Percentiles rank a stretch among this genome's conserved stretches.
These are phyloP conservation scores for Dispira simplex DNA, from an alignment of 192 early-diverging fungal species.

Conservation along the genomic window DNA sequence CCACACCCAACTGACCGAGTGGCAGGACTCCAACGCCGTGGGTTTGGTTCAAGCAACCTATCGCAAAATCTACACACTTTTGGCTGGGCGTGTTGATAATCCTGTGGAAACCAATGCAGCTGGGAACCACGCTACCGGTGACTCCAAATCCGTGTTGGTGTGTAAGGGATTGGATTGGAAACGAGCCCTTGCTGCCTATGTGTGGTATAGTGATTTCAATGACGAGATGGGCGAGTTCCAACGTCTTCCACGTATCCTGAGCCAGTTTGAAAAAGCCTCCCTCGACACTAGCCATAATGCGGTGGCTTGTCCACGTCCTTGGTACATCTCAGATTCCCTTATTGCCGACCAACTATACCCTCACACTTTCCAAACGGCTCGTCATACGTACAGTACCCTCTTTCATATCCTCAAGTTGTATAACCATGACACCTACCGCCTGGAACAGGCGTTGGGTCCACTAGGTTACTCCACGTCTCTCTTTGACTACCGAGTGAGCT, in stretches of 20 bases:
- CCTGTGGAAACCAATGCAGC: constrained; percentile 12
- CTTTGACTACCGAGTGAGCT: constrained; percentile 51
- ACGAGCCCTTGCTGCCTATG: constrained; percentile 36
- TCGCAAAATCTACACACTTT: constrained; percentile 37
- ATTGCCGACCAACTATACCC: too few species aligned
- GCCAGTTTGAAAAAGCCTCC: constrained; percentile 17
- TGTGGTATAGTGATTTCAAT: constrained; percentile 39
- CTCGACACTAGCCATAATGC: constrained; percentile 7
- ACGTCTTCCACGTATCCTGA: background rate
- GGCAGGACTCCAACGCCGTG: constrained; percentile 12
- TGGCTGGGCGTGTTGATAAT: constrained; percentile 30
- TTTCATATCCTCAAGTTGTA: constrained; percentile 62
- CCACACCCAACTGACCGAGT: constrained; percentile 24
- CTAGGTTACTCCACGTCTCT: constrained; percentile 33
- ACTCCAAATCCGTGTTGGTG: too few species aligned
- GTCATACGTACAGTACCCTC: constrained; percentile 39
- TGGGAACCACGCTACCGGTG: background rate
- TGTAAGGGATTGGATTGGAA: constrained; percentile 45
- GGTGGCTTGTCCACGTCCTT: constrained; percentile 15
- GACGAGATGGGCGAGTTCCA: constrained; percentile 11
- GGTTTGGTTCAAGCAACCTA: constrained; percentile 17
- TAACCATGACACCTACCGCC: constrained; percentile 24
- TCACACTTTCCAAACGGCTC: too few species aligned
- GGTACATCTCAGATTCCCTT: too few species aligned
- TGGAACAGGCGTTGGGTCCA: constrained; percentile 45